Conservation (phyloP, 305 asterid genomes). For the Salvia sclarea region DNA sequence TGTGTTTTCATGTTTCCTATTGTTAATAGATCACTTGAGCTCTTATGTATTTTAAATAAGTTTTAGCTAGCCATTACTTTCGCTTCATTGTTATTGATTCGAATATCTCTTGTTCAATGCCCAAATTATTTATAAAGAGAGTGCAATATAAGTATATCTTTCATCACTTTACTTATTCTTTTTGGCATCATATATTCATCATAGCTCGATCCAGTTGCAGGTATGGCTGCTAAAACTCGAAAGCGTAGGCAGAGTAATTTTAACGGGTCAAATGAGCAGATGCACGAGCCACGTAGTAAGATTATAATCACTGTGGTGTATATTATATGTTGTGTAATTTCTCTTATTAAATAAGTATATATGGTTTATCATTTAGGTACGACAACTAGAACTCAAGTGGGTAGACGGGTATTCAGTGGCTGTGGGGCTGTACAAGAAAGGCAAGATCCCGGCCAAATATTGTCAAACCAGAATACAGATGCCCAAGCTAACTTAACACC, state of each 20-base stretch:
- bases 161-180: too few species aligned
- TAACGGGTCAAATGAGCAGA: neutral
- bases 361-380: neutral
- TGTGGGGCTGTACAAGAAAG: neutral
- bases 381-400: neutral
- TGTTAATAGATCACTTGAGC: too few species aligned
- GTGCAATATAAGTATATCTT: too few species aligned
- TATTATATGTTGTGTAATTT: neutral
- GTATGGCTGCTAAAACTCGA: conserved; percentile 15
- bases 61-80: too few species aligned
- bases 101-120: too few species aligned
- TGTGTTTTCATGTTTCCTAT: too few species aligned
- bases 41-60: too few species aligned
- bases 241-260: neutral
- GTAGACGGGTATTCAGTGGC: neutral
- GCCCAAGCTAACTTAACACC: neutral
- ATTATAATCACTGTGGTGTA: neutral
- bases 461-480: neutral
- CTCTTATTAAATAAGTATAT: neutral
- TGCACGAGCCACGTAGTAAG: neutral
- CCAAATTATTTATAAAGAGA: too few species aligned
- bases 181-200: too few species aligned
- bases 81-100: too few species aligned
- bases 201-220: neutral
- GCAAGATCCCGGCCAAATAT: neutral